These are phyloP conservation scores for Cochlearia excelsa DNA, from an alignment of 345 rosid genomes.

Conservation along the genomic window DNA sequence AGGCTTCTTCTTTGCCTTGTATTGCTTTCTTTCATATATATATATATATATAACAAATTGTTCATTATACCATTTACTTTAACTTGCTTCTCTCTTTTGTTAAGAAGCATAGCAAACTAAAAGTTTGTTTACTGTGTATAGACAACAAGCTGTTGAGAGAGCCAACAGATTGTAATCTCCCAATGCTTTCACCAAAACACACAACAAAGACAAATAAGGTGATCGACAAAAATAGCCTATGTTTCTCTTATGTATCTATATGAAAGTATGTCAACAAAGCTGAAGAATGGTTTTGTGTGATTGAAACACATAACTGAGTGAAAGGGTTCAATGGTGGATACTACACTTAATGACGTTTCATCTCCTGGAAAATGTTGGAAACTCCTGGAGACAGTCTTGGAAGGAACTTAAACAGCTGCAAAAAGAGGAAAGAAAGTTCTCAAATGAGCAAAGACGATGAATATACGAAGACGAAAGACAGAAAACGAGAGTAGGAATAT, in stretches of 20 bases:
- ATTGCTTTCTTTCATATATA: constrained; percentile 5
- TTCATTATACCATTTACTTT: constrained; percentile 18
- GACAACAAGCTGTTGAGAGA: constrained; percentile 20
- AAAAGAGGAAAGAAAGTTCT: neutral
- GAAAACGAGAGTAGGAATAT: neutral
- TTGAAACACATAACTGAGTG: constrained; percentile 10
- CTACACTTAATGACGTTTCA: constrained; percentile 65
- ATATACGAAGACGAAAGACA: neutral
- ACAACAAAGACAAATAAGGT: neutral
- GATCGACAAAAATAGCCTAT: constrained; percentile 28
- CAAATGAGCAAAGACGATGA: neutral
- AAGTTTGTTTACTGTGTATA: constrained; percentile 31
- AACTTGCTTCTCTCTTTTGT: too few relatives aligned
- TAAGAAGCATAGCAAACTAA: too few relatives aligned
- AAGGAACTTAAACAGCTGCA: constrained; percentile 79
- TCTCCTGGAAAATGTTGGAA: constrained; percentile 67
- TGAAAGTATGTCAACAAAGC: constrained; percentile 2
- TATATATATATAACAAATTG: constrained; percentile 17
- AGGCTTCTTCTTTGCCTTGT: constrained; percentile 18
- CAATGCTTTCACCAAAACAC: constrained; percentile 6
- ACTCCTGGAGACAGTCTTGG: constrained; percentile 79
- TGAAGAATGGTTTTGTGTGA: constrained; percentile 25
- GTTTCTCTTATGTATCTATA: constrained; percentile 20
- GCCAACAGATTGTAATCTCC: neutral
- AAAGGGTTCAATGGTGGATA: constrained; percentile 31